Evolutionary conservation across 106 monocot genomes (phyloP).

Genomic region (Agapanthus africanus): DNA sequence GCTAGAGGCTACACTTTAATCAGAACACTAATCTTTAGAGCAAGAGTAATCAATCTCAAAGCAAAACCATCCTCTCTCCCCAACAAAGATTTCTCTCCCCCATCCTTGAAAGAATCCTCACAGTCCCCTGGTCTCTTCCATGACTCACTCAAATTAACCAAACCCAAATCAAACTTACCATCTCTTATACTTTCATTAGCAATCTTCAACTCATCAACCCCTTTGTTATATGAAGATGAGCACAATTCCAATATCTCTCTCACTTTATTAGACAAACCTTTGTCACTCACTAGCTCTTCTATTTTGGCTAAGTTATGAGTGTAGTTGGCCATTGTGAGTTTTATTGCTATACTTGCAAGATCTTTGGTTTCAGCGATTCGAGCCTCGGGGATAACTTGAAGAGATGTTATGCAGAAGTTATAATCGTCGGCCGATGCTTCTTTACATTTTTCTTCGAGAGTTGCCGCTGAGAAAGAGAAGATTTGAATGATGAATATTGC

Average conservation of each 20-base stretch:
- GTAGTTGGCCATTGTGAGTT: neutral
- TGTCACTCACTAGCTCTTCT: neutral
- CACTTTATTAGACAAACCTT: neutral
- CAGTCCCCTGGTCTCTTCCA: neutral
- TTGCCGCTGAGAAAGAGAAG: neutral
- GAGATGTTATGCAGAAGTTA: slow-evolving; percentile 9
- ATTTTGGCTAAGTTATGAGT: neutral
- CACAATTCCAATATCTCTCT: neutral
- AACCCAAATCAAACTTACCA: neutral
- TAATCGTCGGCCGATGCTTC: neutral
- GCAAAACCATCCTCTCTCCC: neutral
- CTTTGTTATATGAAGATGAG: neutral
- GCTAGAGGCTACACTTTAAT: too few species aligned
- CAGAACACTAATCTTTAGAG: neutral
- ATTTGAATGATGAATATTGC: neutral
- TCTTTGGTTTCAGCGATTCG: neutral
- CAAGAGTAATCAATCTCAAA: neutral
- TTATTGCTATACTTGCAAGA: slow-evolving; percentile 5
- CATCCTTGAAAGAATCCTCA: neutral
- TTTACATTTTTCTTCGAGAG: slow-evolving; percentile 1
- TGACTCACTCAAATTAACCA: neutral
- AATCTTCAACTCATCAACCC: neutral
- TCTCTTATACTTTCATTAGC: neutral
- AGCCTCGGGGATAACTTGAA: neutral
- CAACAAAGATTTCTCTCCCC: neutral